Percentiles rank a stretch among this genome's conserved stretches.
These are phyloP conservation scores for Bacidia gigantensis DNA, from an alignment of 495 filamentous ascomycete species.

Conservation along the genomic window DNA sequence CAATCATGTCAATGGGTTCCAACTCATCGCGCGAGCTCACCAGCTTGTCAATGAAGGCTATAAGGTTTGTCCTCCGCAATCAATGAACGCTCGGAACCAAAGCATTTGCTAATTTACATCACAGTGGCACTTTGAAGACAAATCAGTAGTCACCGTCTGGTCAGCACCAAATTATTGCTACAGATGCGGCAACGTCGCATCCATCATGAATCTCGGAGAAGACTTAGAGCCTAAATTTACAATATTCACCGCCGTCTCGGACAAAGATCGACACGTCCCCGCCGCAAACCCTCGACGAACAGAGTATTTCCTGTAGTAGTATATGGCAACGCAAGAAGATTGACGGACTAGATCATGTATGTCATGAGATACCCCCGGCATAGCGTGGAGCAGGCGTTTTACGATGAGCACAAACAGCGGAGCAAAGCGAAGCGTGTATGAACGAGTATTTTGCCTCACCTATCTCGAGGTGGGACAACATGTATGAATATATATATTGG, in stretches of 20 bases:
- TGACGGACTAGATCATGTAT: neutral
- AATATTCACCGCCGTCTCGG: conserved; percentile 88
- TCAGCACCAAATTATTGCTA: conserved; percentile 99
- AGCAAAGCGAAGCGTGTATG: neutral
- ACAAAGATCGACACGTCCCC: conserved; percentile 79
- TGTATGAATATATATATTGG: no score
- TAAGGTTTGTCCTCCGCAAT: conserved; percentile 44
- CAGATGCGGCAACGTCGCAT: conserved; percentile 92
- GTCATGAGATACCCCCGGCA: conserved; percentile 15
- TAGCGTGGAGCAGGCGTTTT: conserved; percentile 11
- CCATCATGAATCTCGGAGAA: conserved; percentile 84
- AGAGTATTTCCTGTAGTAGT: conserved; percentile 92
- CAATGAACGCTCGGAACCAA: neutral
- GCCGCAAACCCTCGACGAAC: conserved; percentile 64
- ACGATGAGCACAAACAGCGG: neutral
- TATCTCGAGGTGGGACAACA: no score
- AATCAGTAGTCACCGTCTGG: conserved; percentile 98
- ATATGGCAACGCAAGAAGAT: neutral
- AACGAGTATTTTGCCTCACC: no score
- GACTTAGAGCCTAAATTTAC: conserved; percentile 79
- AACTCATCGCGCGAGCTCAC: conserved; percentile 86
- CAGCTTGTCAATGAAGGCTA: conserved; percentile 97
- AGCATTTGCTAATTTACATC: neutral
- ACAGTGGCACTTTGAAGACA: conserved; percentile 84
- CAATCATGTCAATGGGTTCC: conserved; percentile 94